phyloP scores from a whole-genome alignment of 352 stramenopile genomes.

The Phytophthora macrochlamydospora region DNA sequence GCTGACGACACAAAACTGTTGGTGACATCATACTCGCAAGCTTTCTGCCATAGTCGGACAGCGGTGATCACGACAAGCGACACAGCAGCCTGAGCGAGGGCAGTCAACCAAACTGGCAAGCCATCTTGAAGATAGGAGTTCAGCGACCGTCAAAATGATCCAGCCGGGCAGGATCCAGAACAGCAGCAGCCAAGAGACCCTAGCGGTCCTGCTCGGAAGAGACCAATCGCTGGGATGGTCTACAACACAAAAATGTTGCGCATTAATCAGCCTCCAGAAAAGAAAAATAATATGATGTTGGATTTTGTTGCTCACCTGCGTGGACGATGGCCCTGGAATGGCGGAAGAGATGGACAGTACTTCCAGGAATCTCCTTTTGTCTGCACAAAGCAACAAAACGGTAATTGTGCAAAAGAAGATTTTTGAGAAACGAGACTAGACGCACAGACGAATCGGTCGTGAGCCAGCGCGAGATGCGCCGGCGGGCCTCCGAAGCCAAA shows the following conservation, averaged over 20 bases:
- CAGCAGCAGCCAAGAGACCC: conserved; percentile 87
- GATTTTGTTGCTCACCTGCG: conserved; percentile 42
- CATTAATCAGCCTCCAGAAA: not conserved
- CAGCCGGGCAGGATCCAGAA: conserved; percentile 87
- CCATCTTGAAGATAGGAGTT: conserved; percentile 78
- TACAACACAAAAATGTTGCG: conserved; percentile 1
- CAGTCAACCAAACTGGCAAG: conserved; percentile 81
- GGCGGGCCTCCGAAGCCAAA: conserved; percentile 72
- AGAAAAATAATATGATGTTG: not conserved
- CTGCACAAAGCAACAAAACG: conserved; percentile 56
- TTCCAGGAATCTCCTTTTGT: conserved; percentile 89
- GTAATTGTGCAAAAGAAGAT: conserved; percentile 4
- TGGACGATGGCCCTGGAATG: conserved; percentile 91
- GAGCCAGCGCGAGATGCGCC: conserved; percentile 62
- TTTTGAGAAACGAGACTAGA: conserved; percentile 2
- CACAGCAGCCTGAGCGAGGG: conserved; percentile 87
- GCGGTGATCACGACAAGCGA: conserved; percentile 91
- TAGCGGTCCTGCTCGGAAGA: conserved; percentile 82
- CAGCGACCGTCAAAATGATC: conserved; percentile 72
- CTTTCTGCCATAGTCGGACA: conserved; percentile 75
- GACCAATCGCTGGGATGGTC: conserved; percentile 87
- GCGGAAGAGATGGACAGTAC: conserved; percentile 92
- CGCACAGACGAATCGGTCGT: conserved; percentile 83
- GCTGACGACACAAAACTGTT: conserved; percentile 73
- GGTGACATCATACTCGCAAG: conserved; percentile 53